These are phyloP conservation scores for Phytophthora europaea DNA, from an alignment of 352 stramenopile species.

Conservation along the genomic window DNA sequence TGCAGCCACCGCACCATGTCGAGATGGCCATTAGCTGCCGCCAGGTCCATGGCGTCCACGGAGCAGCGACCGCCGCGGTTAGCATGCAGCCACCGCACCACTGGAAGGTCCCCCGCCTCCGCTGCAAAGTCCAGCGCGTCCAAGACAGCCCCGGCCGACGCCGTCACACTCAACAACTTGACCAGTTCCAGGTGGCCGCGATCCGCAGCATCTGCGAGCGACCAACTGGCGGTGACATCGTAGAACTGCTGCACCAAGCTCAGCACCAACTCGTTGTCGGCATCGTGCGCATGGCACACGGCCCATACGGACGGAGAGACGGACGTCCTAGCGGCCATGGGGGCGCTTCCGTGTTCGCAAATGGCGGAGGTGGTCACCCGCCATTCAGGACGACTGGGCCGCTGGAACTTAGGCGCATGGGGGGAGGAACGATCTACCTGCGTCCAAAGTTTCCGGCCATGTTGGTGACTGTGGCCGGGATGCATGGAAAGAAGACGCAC, in stretches of 20 bases:
- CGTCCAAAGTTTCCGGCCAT: slow-evolving; percentile 5
- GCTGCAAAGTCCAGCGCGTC: slow-evolving; percentile 41
- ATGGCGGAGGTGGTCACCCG: not conserved
- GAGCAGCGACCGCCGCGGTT: slow-evolving; percentile 39
- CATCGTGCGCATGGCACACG: slow-evolving; percentile 43
- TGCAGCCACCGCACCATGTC: slow-evolving; percentile 48
- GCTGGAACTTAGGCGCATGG: not conserved
- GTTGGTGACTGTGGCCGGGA: not conserved
- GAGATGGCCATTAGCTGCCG: slow-evolving; percentile 38
- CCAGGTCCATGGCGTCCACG: slow-evolving; percentile 44
- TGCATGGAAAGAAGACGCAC: not conserved
- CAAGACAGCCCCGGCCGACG: slow-evolving; percentile 1
- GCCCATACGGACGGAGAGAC: slow-evolving; percentile 54
- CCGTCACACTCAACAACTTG: slow-evolving; percentile 27
- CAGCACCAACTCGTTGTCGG: slow-evolving; percentile 44
- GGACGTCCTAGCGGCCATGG: not conserved
- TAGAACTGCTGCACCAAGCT: slow-evolving; percentile 49
- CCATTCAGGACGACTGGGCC: not conserved
- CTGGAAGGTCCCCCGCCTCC: slow-evolving; percentile 31
- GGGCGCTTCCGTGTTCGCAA: slow-evolving; percentile 11
- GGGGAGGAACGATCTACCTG: not conserved
- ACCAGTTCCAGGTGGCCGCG: slow-evolving; percentile 48
- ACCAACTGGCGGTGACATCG: slow-evolving; percentile 50
- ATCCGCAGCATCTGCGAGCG: slow-evolving; percentile 50
- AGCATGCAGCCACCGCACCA: slow-evolving; percentile 48